phyloP scores from a whole-genome alignment of 2,329 filamentous ascomycete genomes.

The Ophiostoma pallidulum region DNA sequence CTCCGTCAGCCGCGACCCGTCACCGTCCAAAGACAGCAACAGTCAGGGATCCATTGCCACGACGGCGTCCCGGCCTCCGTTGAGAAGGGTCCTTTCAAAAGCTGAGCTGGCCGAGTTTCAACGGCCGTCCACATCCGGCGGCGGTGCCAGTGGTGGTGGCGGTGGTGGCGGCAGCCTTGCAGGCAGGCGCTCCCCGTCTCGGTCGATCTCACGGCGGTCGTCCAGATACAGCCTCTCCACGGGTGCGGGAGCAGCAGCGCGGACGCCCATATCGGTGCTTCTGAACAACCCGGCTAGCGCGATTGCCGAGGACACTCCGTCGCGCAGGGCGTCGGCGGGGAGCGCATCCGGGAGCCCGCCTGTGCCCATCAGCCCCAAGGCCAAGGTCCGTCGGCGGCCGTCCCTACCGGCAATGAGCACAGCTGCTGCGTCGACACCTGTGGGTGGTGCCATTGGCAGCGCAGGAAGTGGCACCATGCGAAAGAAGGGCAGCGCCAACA shows the following conservation, averaged over 20 bases:
- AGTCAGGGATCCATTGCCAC: conserved; percentile 16
- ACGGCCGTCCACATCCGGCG: conserved; percentile 33
- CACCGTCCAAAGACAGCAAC: conserved; percentile 38
- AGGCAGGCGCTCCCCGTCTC: conserved; percentile 46
- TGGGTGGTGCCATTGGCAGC: conserved; percentile 13
- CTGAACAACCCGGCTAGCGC: conserved; percentile 33
- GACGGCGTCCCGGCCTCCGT: conserved; percentile 56
- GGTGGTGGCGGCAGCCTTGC: not conserved
- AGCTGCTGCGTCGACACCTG: conserved; percentile 19
- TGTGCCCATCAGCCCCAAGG: conserved; percentile 38
- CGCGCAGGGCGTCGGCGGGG: conserved; percentile 36
- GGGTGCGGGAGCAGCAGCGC: conserved; percentile 19
- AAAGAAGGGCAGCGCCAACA: conserved; percentile 32
- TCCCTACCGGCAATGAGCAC: conserved; percentile 43
- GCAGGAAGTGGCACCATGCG: conserved; percentile 23
- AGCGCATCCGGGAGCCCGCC: conserved; percentile 37
- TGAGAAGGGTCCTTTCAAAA: conserved; percentile 78
- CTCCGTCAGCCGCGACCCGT: conserved; percentile 27
- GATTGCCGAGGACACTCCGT: conserved; percentile 37
- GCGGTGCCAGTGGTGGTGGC: not conserved
- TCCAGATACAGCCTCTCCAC: conserved; percentile 40
- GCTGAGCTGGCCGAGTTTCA: conserved; percentile 78
- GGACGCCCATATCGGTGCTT: conserved; percentile 31
- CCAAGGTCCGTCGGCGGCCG: conserved; percentile 36
- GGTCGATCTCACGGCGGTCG: conserved; percentile 43